These are phyloP conservation scores for Mortierella sp. DNA, from an alignment of 371 early-diverging fungal genomes.

Conservation along the genomic window DNA sequence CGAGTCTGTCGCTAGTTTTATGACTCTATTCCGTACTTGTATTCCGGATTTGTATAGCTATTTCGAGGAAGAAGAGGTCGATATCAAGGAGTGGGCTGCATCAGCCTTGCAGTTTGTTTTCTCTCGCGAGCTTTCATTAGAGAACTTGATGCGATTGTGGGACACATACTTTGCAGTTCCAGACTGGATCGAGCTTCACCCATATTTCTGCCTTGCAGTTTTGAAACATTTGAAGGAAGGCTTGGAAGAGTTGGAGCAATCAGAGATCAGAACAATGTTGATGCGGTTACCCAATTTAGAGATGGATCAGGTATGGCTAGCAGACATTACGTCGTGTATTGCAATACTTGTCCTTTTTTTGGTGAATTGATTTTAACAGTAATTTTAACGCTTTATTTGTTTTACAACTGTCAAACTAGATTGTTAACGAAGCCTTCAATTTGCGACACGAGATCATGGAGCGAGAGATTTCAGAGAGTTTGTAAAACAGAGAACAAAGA, in stretches of 20 bases:
- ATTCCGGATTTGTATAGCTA: constrained; percentile 86
- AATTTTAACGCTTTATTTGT: not conserved
- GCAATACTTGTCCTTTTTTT: too few relatives aligned
- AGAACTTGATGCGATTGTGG: constrained; percentile 85
- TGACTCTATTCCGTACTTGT: constrained; percentile 81
- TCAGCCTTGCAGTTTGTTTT: constrained; percentile 88
- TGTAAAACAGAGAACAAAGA: not conserved
- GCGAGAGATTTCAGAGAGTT: constrained; percentile 58
- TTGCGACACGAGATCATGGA: constrained; percentile 74
- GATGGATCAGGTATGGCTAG: constrained; percentile 70
- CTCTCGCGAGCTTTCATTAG: constrained; percentile 85
- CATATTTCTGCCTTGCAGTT: constrained; percentile 79
- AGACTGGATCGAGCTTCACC: constrained; percentile 81
- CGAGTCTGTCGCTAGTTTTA: constrained; percentile 81
- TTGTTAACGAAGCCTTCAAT: constrained; percentile 75
- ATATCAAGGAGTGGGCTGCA: constrained; percentile 91
- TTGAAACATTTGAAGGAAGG: constrained; percentile 73
- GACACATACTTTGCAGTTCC: constrained; percentile 84
- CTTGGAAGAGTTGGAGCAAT: constrained; percentile 92
- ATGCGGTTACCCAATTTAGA: constrained; percentile 83
- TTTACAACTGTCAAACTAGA: constrained; percentile 37
- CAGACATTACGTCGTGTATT: not conserved
- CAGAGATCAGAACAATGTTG: constrained; percentile 88
- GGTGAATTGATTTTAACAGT: not conserved
- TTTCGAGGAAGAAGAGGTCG: constrained; percentile 96